Percentiles rank a stretch among this genome's conserved stretches.
Evolutionary conservation across 805 yeast genomes (phyloP).

Genomic region (Yarrowia osloensis): DNA sequence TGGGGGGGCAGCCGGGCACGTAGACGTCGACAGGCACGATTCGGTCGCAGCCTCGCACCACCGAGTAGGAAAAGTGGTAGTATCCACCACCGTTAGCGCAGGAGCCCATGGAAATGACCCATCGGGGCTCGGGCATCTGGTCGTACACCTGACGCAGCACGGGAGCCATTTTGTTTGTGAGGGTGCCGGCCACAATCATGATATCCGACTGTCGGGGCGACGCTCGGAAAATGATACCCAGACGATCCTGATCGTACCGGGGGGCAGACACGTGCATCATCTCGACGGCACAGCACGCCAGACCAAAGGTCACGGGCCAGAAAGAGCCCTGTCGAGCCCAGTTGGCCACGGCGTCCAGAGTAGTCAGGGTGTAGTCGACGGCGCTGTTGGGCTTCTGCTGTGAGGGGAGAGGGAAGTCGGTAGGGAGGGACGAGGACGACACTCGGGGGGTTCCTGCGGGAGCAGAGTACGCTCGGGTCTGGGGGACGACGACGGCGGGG

Average conservation of each 20-base stretch:
- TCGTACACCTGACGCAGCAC: constrained; percentile 90
- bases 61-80: constrained; percentile 85
- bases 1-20: constrained; percentile 93
- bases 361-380: constrained; percentile 77
- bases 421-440: constrained; percentile 48
- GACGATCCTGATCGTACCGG: constrained; percentile 86
- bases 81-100: constrained; percentile 95
- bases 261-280: constrained; percentile 95
- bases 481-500: constrained; percentile 1
- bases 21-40: constrained; percentile 86
- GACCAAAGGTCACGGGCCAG: constrained; percentile 91
- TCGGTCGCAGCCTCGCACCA: constrained; percentile 88
- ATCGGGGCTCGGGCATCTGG: constrained; percentile 92
- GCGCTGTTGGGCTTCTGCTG: constrained; percentile 61
- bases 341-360: constrained; percentile 77
- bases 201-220: constrained; percentile 91
- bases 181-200: constrained; percentile 89
- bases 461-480: constrained; percentile 11
- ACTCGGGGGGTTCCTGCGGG: constrained; percentile 5
- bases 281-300: constrained; percentile 92
- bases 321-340: constrained; percentile 92
- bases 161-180: constrained; percentile 92
- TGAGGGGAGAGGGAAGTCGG: constrained; percentile 70
- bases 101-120: constrained; percentile 94
- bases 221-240: constrained; percentile 91